Conservation (phyloP, 2,329 filamentous ascomycete species). For the Tolypocladium sp. region DNA sequence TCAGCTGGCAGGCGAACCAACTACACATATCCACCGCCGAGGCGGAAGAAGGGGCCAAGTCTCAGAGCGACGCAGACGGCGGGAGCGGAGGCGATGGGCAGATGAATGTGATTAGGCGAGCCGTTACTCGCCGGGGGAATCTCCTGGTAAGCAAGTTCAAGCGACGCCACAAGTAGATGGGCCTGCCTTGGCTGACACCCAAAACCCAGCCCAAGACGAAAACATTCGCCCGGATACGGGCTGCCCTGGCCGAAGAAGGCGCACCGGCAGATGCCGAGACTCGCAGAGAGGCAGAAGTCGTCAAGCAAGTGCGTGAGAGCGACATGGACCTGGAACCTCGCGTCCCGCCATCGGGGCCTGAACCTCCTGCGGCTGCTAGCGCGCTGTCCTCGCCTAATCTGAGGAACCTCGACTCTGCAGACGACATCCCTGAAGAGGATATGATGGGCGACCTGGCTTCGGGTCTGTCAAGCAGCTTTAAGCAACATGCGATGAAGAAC, state of each 20-base stretch:
- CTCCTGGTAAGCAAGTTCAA: conserved; percentile 51
- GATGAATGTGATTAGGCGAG: conserved; percentile 69
- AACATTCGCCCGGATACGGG: conserved; percentile 86
- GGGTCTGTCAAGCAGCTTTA: conserved; percentile 58
- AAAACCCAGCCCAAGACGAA: conserved; percentile 77
- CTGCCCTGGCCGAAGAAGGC: conserved; percentile 79
- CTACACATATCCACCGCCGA: conserved; percentile 72
- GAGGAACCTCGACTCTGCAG: conserved; percentile 53
- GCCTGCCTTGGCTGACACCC: not conserved
- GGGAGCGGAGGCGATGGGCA: conserved; percentile 43
- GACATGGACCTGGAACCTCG: conserved; percentile 55
- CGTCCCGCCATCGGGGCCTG: conserved; percentile 26
- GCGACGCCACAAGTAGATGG: not conserved
- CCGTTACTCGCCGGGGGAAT: conserved; percentile 81
- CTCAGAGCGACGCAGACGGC: conserved; percentile 51
- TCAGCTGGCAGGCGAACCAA: conserved; percentile 85
- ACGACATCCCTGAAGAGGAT: conserved; percentile 63
- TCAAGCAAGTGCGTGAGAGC: conserved; percentile 87
- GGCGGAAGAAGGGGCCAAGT: conserved; percentile 54
- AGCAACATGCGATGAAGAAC: conserved; percentile 63
- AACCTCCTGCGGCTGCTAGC: conserved; percentile 42
- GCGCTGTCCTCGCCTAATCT: conserved; percentile 62
- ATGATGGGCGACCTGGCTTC: conserved; percentile 48
- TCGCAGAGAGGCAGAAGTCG: conserved; percentile 86
- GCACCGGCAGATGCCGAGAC: conserved; percentile 83